These are phyloP conservation scores for Senecio squalidus DNA, from an alignment of 140 eudicot species.

Conservation along the genomic window DNA sequence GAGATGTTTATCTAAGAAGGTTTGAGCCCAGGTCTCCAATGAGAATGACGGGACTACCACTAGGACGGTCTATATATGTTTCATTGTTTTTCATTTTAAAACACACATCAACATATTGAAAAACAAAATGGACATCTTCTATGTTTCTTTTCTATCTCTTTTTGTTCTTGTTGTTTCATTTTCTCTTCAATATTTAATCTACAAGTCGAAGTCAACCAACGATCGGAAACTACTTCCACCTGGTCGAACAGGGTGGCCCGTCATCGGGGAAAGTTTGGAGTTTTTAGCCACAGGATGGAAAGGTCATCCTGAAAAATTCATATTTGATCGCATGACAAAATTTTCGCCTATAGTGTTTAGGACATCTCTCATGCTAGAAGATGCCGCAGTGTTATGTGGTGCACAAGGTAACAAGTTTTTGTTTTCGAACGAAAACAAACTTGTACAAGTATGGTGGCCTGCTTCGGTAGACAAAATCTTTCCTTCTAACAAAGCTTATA, in stretches of 20 bases:
- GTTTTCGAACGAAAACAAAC: constrained; percentile 60
- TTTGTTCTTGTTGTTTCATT: constrained; percentile 30
- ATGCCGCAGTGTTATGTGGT: constrained; percentile 57
- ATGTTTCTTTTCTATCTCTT: constrained; percentile 32
- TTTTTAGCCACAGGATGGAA: constrained; percentile 57
- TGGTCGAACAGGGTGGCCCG: constrained; percentile 60
- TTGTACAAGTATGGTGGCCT: constrained; percentile 71
- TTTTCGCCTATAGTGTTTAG: constrained; percentile 41
- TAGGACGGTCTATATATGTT: constrained; percentile 10
- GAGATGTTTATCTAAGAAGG: no score
- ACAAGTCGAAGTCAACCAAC: constrained; percentile 20
- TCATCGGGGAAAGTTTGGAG: constrained; percentile 53
- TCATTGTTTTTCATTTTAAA: neutral
- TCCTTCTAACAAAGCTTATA: constrained; percentile 43
- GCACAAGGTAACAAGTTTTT: constrained; percentile 55
- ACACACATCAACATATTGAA: neutral
- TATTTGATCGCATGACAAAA: constrained; percentile 47
- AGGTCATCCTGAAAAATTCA: constrained; percentile 62
- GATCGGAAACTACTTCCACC: constrained; percentile 38
- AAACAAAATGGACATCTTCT: constrained; percentile 37
- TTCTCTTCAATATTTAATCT: constrained; percentile 33
- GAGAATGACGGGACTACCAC: no score
- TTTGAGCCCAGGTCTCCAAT: no score
- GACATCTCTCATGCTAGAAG: constrained; percentile 44
- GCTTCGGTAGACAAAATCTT: constrained; percentile 54